Base-by-base conservation (phyloP, 805 yeast species). In the Sugiyamaella valdiviana region DNA sequence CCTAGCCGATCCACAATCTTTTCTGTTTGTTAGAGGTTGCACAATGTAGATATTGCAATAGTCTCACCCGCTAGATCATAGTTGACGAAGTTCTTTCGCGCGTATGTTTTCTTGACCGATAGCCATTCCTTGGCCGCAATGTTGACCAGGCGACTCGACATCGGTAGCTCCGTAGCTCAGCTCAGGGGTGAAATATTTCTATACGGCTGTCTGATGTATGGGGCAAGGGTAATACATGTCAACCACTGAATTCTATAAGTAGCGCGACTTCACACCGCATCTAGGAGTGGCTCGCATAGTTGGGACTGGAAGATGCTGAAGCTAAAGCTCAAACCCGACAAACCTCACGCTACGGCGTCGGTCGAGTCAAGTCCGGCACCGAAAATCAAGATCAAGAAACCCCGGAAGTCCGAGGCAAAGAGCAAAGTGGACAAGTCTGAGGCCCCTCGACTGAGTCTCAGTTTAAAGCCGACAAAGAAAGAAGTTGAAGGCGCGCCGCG, bases 1-100 rank as follows among this genome's bases (percentile, higher is more conserved):
- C 72, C 64, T 21, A 83, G 63, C 46, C 69, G 74, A 20, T 80
- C 73, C 5, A 83, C 59, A 10, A 84, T 65, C 37, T 59, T 48
- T 6, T 55, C 61, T 48, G 19, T 21, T 29, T 14, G 35, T 16
- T 20, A 39, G 36, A 7, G 42, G 17, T 36, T 73, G 78, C 0
- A 12, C 3, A n/a, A n/a, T n/a, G n/a, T 10, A 37, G 17, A 3
- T n/a, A 15, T 17, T 16, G 12, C 17, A 12, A 2, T 10, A 3
- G 22, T 29, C 53, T 5, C 36, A 41, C 46, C 46, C n/a, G 53
- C 53, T 43, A 46, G 41, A 5, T 56, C 59, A 42, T 62, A 62
- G 29, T 65, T 63, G 12, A 51, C 37, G 39, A 62, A 53, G 37
- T 52, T 57, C 41, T 50, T 53, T 23, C 68, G 57, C n/a, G 59